Evolutionary conservation across 1,284 basidiomycete species (phyloP), one percentile per base, ranked within the genome.

Genomic region (Psilocybe mexicana): DNA sequence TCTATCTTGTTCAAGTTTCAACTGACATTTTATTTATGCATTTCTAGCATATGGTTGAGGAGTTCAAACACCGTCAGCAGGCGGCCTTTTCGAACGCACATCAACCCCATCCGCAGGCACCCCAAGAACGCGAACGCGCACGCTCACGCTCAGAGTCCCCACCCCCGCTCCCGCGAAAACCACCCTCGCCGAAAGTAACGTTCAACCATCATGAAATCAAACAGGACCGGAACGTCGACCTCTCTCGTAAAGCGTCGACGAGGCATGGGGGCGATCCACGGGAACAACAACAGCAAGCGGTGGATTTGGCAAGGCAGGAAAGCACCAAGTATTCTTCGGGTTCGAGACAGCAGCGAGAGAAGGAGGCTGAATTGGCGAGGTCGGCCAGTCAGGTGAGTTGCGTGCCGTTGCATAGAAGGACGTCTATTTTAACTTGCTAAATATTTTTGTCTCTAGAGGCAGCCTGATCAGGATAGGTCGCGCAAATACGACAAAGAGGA

Each of bases 161-260:
- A 14, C 61, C 62, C 0, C 65, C 65, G 6, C 61, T 68, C 18
- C 65, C 65, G n/a, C 58, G 63, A 47, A 66, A 63, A 54, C 61
- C 65, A 11, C 65, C 64, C 26, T 68, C 65, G 25, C 61, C 64
- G 12, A 67, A 64, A 55, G 67, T 68, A 8, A 65, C 64, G 14
- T 68, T 68, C 58, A 61, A 52, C 18, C 18, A 18, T 40, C 50
- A 60, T 14, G 65, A 66, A 52, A 59, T 65, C 52, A 63, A 66
- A 43, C 60, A 55, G 14, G 55, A 58, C 8, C 49, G 63, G 7
- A 58, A 48, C 36, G 60, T 53, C 23, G 54, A 62, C 40, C 46
- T 65, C 25, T 55, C 61, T 23, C 56, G 65, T 14, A 61, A 61
- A 38, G 56, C 61, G 26, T 65, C 62, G 23, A 52, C 52, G 35